Evolutionary conservation across 345 rosid genomes (phyloP).

Genomic region (Abelmoschus esculentus): DNA sequence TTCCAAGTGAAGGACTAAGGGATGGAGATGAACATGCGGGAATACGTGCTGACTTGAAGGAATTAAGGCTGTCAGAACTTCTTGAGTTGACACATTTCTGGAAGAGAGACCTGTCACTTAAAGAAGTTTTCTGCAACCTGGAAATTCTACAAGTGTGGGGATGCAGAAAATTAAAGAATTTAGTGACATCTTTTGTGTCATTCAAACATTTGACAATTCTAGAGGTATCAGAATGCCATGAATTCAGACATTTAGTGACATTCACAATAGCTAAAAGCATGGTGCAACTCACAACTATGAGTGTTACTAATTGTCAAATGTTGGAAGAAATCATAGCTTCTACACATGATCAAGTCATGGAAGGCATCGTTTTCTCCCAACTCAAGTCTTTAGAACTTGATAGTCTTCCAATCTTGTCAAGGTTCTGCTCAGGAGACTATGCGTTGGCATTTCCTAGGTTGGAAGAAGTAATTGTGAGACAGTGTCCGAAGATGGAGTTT

Average conservation of each 20-base stretch:
- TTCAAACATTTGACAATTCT: slow-evolving; percentile 10
- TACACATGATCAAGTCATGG: neutral
- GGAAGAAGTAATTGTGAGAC: neutral
- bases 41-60: too few relatives aligned
- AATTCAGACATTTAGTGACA: slow-evolving; percentile 2
- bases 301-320: slow-evolving; percentile 8
- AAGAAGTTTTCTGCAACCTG: neutral
- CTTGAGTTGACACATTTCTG: too few relatives aligned
- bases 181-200: neutral
- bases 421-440: neutral
- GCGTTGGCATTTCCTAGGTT: slow-evolving; percentile 5
- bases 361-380: slow-evolving; percentile 5
- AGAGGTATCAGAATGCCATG: slow-evolving; percentile 4
- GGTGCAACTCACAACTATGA: slow-evolving; percentile 5
- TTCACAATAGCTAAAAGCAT: slow-evolving; percentile 11
- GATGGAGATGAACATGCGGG: too few relatives aligned
- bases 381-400: slow-evolving; percentile 9
- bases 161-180: neutral
- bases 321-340: neutral
- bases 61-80: too few relatives aligned
- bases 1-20: too few relatives aligned
- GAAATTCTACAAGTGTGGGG: neutral
- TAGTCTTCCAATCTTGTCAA: slow-evolving; percentile 1
- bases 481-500: too few relatives aligned
- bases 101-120: too few relatives aligned